Evolutionary conservation across 1,284 basidiomycete genomes (phyloP).

Genomic region (Cryptococcus hybrid): DNA sequence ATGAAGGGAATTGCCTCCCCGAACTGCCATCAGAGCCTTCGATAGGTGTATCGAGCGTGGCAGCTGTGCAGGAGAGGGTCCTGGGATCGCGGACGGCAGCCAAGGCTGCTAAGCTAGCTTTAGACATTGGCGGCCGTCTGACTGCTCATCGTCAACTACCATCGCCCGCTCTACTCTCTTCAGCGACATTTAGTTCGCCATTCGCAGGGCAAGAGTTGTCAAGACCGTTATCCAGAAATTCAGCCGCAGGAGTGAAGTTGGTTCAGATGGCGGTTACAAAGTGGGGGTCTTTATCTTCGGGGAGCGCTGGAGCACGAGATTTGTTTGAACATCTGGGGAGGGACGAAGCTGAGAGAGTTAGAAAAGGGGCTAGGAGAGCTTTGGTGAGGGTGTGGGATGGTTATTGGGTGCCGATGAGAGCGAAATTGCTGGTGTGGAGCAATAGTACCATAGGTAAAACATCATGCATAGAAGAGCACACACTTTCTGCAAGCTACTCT

Average conservation of each 20-base stretch:
- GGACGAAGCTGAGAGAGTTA: conserved; percentile 35
- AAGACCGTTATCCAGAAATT: neutral
- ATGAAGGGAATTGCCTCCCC: conserved; percentile 15
- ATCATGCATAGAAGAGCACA: neutral
- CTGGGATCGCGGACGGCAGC: conserved; percentile 45
- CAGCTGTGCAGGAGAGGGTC: conserved; percentile 30
- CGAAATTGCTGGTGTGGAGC: conserved; percentile 23
- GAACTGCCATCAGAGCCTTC: conserved; percentile 2
- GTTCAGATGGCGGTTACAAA: neutral
- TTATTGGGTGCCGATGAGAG: conserved; percentile 48
- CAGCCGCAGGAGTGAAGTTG: neutral
- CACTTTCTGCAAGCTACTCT: neutral
- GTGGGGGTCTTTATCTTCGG: neutral
- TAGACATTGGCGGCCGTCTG: conserved; percentile 26
- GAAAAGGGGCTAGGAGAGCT: conserved; percentile 43
- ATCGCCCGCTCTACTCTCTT: neutral
- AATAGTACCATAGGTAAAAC: neutral
- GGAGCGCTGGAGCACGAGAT: conserved; percentile 1
- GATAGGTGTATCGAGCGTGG: neutral
- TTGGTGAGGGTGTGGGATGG: conserved; percentile 51
- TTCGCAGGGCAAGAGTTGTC: neutral
- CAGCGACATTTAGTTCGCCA: neutral
- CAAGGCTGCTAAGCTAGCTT: conserved; percentile 40
- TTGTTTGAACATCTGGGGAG: conserved; percentile 26
- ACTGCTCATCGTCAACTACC: neutral